These are phyloP conservation scores for Aciculoconidium aculeatum DNA, from an alignment of 805 yeast genomes.

Conservation along the genomic window DNA sequence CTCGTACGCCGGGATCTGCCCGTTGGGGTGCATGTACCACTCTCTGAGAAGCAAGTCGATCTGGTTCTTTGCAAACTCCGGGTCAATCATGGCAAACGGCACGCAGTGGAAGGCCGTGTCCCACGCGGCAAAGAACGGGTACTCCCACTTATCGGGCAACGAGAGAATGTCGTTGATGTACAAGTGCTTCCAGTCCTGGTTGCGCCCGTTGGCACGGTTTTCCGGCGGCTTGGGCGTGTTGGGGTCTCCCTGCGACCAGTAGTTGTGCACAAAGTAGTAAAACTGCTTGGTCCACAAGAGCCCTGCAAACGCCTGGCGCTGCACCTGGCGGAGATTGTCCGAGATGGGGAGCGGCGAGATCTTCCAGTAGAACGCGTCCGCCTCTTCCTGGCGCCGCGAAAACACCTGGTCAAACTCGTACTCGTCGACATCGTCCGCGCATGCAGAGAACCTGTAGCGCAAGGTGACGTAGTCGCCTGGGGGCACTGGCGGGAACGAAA, in stretches of 20 bases:
- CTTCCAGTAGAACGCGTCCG: slow-evolving; percentile 89
- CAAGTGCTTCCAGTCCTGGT: slow-evolving; percentile 82
- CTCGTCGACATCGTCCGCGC: slow-evolving; percentile 53
- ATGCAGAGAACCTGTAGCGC: slow-evolving; percentile 62
- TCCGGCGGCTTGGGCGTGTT: slow-evolving; percentile 66
- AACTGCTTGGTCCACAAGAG: slow-evolving; percentile 91
- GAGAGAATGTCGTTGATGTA: slow-evolving; percentile 84
- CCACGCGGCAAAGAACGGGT: slow-evolving; percentile 96
- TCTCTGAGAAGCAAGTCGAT: slow-evolving; percentile 81
- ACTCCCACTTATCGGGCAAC: slow-evolving; percentile 94
- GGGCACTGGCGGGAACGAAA: slow-evolving; percentile 72
- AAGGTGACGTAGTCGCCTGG: slow-evolving; percentile 84
- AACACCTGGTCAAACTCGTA: slow-evolving; percentile 65
- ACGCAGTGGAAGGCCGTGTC: slow-evolving; percentile 93
- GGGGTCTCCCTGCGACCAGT: slow-evolving; percentile 88
- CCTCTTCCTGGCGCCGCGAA: slow-evolving; percentile 73
- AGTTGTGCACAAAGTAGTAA: slow-evolving; percentile 77
- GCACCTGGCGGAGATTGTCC: slow-evolving; percentile 73
- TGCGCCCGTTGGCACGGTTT: slow-evolving; percentile 81
- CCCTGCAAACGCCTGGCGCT: slow-evolving; percentile 93
- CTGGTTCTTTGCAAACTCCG: slow-evolving; percentile 85
- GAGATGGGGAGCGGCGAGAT: slow-evolving; percentile 79
- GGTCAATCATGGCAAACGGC: slow-evolving; percentile 90
- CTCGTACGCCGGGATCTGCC: slow-evolving; percentile 95
- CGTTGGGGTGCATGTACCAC: slow-evolving; percentile 98